Evolutionary conservation across 192 early-diverging fungal genomes (phyloP).

Genomic region (Rhizophagus sp.): DNA sequence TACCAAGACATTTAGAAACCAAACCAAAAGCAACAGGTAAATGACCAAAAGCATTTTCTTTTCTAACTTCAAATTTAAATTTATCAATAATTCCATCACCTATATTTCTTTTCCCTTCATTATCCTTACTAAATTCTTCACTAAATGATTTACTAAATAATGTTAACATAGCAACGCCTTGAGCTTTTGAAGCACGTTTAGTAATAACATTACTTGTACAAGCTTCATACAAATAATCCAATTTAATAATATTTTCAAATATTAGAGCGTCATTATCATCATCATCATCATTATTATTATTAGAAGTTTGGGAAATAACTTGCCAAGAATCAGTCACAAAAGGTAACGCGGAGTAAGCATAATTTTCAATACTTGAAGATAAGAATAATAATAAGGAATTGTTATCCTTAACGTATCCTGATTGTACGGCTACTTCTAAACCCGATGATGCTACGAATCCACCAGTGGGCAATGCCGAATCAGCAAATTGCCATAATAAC

Average conservation of each 20-base stretch:
- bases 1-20: slow-evolving; percentile 54
- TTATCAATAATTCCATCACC: slow-evolving; percentile 26
- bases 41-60: slow-evolving; percentile 61
- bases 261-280: not conserved
- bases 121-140: slow-evolving; percentile 9
- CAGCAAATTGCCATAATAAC: slow-evolving; percentile 83
- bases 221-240: slow-evolving; percentile 48
- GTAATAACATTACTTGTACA: slow-evolving; percentile 61
- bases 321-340: slow-evolving; percentile 65
- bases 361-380: slow-evolving; percentile 62
- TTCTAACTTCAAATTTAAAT: slow-evolving; percentile 41
- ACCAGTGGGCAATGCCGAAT: slow-evolving; percentile 92
- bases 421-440: slow-evolving; percentile 80
- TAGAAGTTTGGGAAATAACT: not conserved
- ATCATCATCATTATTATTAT: slow-evolving; percentile 13
- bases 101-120: not conserved
- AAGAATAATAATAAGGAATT: slow-evolving; percentile 51
- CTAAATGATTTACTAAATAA: slow-evolving; percentile 64
- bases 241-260: slow-evolving; percentile 36
- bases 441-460: slow-evolving; percentile 94
- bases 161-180: slow-evolving; percentile 70
- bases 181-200: slow-evolving; percentile 65
- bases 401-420: slow-evolving; percentile 54
- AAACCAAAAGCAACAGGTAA: slow-evolving; percentile 81
- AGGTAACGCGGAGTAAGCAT: slow-evolving; percentile 68